Evolutionary conservation across 2,329 filamentous ascomycete species (phyloP), one percentile per base, ranked within the genome.

Genomic region (Harringtonia aguacate): DNA sequence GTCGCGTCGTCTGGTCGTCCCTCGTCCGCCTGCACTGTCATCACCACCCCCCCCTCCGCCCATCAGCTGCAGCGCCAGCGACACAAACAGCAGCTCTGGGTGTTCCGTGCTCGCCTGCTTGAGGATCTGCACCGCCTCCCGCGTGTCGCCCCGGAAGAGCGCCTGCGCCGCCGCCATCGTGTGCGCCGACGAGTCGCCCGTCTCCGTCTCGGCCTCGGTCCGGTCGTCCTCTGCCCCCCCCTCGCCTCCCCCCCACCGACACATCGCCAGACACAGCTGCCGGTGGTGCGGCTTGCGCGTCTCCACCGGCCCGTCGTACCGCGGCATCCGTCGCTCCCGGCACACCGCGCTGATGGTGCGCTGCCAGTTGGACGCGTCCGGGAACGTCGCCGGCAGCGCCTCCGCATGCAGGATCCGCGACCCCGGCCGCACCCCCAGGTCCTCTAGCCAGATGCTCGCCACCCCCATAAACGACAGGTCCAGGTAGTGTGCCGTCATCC

Each of bases 401-500:
- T 31, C 42, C 1, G 36, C 45, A 43, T 58, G 44, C 4, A 44
- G n/a, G 9, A 50, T 46, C 8, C 50, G 44, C 21, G 39, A 15
- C 35, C 43, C 48, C 20, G 31, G 33, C n/a, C 42, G 42, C 67
- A 57, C 64, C 72, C 81, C 82, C 9, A 87, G 68, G 41, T 79
- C 68, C 48, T 84, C 81, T 3, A 66, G 75, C 84, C 85, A 90
- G 44, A 92, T 75, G 3, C 75, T 75, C 43, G 77, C 68, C 8
- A 89, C 78, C 2, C 86, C 86, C 46, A 90, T 67, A 54, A 84
- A 92, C 54, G 81, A 82, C 18, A 90, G 63, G 53, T 92, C 85
- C 4, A 88, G 65, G 3, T 72, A 73, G 13, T 75, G 70, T 8
- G 78, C 68, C 22, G 82, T 66, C 82, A 92, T 84, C n/a, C 79